Percentiles rank a stretch among this genome's conserved stretches.
These are phyloP conservation scores for Pharus latifolius DNA, from an alignment of 176 grass and related monocot species.

Conservation along the genomic window DNA sequence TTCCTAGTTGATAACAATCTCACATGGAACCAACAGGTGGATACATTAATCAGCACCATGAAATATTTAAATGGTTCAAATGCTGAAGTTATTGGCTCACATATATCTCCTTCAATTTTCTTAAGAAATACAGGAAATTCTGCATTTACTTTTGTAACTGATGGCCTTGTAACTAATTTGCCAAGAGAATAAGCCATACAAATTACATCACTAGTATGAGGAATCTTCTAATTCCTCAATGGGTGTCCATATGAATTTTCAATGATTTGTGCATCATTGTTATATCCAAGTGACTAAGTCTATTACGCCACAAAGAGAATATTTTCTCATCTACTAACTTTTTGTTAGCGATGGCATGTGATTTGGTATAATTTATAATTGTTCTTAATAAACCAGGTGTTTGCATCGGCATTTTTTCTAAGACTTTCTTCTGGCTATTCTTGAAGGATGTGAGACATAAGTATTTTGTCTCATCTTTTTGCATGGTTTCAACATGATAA, in stretches of 20 bases:
- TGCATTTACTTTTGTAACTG: too few relatives aligned
- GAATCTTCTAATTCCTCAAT: neutral
- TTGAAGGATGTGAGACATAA: too few relatives aligned
- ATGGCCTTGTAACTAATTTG: neutral
- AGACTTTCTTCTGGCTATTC: neutral
- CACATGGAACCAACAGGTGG: too few relatives aligned
- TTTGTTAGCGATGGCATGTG: neutral
- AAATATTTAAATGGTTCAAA: too few relatives aligned
- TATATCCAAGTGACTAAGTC: too few relatives aligned
- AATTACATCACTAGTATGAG: neutral
- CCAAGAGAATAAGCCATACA: neutral
- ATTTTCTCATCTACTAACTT: neutral
- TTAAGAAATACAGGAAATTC: too few relatives aligned
- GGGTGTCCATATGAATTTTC: neutral
- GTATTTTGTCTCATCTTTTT: too few relatives aligned
- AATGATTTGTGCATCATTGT: neutral
- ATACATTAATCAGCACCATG: too few relatives aligned
- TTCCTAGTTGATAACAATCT: too few relatives aligned
- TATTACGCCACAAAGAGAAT: neutral
- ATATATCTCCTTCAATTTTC: too few relatives aligned
- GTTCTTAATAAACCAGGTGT: neutral
- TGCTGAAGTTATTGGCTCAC: too few relatives aligned
- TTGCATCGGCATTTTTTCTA: neutral
- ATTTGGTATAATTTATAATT: neutral
- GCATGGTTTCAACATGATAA: neutral